Evolutionary conservation across 164 flowering plant genomes (phyloP), one percentile per base, ranked within the genome.

Genomic region (Nymphaea colorata): DNA sequence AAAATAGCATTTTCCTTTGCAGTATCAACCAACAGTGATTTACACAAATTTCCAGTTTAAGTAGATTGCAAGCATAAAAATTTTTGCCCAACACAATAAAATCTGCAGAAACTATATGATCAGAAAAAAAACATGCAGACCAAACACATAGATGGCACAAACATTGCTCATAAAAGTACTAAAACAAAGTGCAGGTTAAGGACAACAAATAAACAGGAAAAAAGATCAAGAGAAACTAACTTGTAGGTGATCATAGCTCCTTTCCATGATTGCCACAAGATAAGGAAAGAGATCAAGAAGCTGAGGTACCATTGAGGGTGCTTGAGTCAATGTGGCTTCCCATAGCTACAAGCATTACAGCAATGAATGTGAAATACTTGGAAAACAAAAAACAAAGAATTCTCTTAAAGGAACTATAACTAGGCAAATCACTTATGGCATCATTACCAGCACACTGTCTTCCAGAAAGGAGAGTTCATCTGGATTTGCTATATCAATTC

Each of bases 391-490:
- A 51, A 55, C 12, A 73, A 53, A 65, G 42, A 63, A 16, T 2
- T 51, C 53, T 10, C 11, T 5, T 10, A 45, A 10, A 45, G 5
- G 11, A 10, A 45, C 11, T 5, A 45, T 6, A 6, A 41, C 42
- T 3, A 55, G 44, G 42, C 42, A 41, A 10, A 14, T 43, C 41
- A 25, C 25, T 71, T 42, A 64, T 11, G n/a, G 15, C 0, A 6
- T 45, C 7, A 45, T 75, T 41, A 91, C 97, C 90, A 79, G 84
- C 84, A 91, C 80, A 75, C 93, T 82, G 71, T 94, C 99, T 73
- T 91, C 99, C 68, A 91, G 79, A 78, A 91, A 89, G 76, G 87
- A 86, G 65, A 90, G 87, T 74, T 87, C 92, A 77, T 91, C 96
- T 6, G 99, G 99, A 70, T 83, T 79, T 76, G 90, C 85, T 70